A percentile compares a stretch with the other conserved stretches of the same genome.
Conservation (phyloP, 1,139 yeast genomes). For the Hansenula sp. region DNA sequence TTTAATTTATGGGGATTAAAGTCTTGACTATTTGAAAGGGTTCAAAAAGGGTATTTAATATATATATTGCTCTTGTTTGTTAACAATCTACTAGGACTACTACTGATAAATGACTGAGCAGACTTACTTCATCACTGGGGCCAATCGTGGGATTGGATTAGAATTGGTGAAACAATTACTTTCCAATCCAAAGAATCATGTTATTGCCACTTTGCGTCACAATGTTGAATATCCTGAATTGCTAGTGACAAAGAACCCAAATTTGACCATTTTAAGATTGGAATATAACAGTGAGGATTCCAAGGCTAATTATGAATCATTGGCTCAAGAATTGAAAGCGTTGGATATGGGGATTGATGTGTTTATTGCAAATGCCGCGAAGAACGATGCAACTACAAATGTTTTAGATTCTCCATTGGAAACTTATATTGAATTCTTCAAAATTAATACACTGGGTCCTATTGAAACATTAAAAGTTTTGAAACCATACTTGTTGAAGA, state of each 20-base stretch:
- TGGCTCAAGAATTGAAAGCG: slow-evolving; percentile 19
- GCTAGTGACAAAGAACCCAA: slow-evolving; percentile 19
- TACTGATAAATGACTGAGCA: neutral
- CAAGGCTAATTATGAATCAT: slow-evolving; percentile 9
- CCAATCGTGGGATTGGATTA: slow-evolving; percentile 22
- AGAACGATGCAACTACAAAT: slow-evolving; percentile 40
- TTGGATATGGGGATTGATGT: slow-evolving; percentile 38
- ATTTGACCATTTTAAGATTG: slow-evolving; percentile 16
- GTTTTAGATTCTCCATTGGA: slow-evolving; percentile 26
- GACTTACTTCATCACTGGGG: slow-evolving; percentile 22
- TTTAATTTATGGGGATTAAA: no score
- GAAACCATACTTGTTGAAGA: slow-evolving; percentile 25
- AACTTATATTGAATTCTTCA: slow-evolving; percentile 26
- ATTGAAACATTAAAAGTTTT: slow-evolving; percentile 27
- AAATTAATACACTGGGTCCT: slow-evolving; percentile 31
- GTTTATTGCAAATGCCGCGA: slow-evolving; percentile 52
- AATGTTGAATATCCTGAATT: slow-evolving; percentile 16
- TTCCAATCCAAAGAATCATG: slow-evolving; percentile 19
- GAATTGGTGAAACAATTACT: slow-evolving; percentile 25
- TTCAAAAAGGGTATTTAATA: no score
- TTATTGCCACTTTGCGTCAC: slow-evolving; percentile 30
- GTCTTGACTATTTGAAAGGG: no score
- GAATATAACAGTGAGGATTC: slow-evolving; percentile 20
- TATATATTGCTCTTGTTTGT: neutral
- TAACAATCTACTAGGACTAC: neutral